phyloP scores from a whole-genome alignment of 495 filamentous ascomycete species.

The Astrothelium subdiscretum region DNA sequence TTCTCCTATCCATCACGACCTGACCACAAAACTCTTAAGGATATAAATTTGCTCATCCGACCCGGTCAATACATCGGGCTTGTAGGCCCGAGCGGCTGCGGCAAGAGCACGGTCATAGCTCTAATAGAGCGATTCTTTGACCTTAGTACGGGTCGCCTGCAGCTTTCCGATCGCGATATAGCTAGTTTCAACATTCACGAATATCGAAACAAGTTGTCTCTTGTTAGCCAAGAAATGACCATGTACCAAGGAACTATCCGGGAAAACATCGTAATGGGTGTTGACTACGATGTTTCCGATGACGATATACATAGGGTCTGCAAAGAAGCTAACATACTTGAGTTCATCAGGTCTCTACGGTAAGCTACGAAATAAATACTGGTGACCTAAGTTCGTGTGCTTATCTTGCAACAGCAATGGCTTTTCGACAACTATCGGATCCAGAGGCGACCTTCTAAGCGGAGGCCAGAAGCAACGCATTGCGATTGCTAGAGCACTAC shows the following conservation, averaged over 20 bases:
- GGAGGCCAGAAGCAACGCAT: constrained; percentile 85
- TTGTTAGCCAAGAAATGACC: constrained; percentile 5
- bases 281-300: background rate
- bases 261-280: constrained; percentile 6
- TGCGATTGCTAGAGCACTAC: constrained; percentile 78
- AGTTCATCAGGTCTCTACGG: constrained; percentile 39
- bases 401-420: background rate
- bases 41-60: constrained; percentile 18
- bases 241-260: constrained; percentile 9
- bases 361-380: too few relatives aligned
- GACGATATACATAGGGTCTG: constrained; percentile 28
- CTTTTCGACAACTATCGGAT: background rate
- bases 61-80: constrained; percentile 24
- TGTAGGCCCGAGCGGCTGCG: constrained; percentile 23
- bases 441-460: constrained; percentile 58
- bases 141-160: constrained; percentile 13
- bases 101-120: constrained; percentile 22
- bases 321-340: constrained; percentile 43
- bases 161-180: constrained; percentile 15
- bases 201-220: background rate
- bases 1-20: constrained; percentile 21
- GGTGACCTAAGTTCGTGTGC: too few relatives aligned
- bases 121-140: constrained; percentile 26
- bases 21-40: constrained; percentile 14
- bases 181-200: background rate